Base-by-base conservation (phyloP, 1,139 yeast species). In the Suhomyces wounanorum region DNA sequence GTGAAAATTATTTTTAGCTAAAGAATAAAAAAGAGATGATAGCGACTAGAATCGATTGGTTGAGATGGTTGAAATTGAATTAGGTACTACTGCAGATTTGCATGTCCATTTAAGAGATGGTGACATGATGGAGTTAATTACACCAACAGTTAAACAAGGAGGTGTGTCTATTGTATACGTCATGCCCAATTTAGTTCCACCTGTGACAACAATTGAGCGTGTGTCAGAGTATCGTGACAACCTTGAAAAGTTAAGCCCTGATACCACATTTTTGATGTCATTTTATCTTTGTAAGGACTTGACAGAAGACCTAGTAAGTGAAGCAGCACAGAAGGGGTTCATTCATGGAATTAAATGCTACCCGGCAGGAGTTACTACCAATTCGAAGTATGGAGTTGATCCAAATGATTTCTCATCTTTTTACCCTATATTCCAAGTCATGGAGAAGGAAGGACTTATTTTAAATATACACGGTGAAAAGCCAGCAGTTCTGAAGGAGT, bases 281-380 rank as follows among this genome's bases (percentile, higher is more conserved):
- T 83, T 94, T 57, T 94, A 95, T 62, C 78, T 94, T 45, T 81
- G 87, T 46, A 83, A 81, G 49, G 88, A 84, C 1, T 75, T 94
- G 58, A 89, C 96, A 0, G 97, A 98, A 0, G 96, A 89, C 57
- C 74, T 90, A 43, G 84, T 94, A 52, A 83, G 81, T 50, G 81
- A 83, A 59, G 97, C 97, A 30, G 95, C 94, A n/a, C 68, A 77
- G 53, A 65, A 72, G 13, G 86, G 86, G 3, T 86, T 86, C 48
- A 83, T 91, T 38, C 84, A 87, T 39, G 96, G 96, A 52, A 88
- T 91, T 57, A 95, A 94, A 67, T 91, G 97, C 67, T 94, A 95
- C 66, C 99, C 99, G 30, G 97, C 98, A 1, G 99, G 99, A 44
- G 99, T 95, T 33, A 94, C 99, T 13, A 94, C 99, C 45, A 95